A percentile compares a stretch with the other conserved stretches of the same genome.
These are phyloP conservation scores for Eremochloa ophiuroides DNA, from an alignment of 176 grass and related monocot species.

Conservation along the genomic window DNA sequence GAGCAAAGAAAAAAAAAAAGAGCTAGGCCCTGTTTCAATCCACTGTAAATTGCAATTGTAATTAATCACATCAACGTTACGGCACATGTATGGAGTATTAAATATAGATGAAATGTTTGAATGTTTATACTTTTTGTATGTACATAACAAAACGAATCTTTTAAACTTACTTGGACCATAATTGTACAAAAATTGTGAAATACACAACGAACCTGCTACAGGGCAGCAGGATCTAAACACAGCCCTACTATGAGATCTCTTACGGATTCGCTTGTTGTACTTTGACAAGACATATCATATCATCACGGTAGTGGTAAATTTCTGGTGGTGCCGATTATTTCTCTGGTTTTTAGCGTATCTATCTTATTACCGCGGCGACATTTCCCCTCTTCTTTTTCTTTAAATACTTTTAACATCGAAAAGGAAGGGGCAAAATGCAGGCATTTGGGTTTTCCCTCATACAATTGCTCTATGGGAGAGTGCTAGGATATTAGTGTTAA, in stretches of 20 bases:
- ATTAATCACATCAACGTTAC: too few species aligned
- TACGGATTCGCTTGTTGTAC: conserved; percentile 27
- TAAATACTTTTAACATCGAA: too few species aligned
- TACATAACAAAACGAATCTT: too few species aligned
- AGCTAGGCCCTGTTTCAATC: too few species aligned
- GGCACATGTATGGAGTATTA: too few species aligned
- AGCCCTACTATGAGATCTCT: conserved; percentile 16
- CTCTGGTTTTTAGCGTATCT: not conserved
- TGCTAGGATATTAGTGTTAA: not conserved
- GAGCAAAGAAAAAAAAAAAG: conserved; percentile 3
- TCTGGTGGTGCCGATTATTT: not conserved
- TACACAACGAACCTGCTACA: too few species aligned
- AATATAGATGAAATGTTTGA: too few species aligned
- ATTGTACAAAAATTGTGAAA: too few species aligned
- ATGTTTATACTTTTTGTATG: too few species aligned
- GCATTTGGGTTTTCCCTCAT: not conserved
- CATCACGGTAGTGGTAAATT: conserved; percentile 21
- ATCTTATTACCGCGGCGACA: not conserved
- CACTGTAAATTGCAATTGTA: too few species aligned
- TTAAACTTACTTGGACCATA: too few species aligned
- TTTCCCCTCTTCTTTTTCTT: not conserved
- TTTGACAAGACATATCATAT: conserved; percentile 54
- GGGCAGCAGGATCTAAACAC: too few species aligned
- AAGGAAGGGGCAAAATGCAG: not conserved
- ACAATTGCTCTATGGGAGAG: not conserved